Percentiles rank a stretch among this genome's conserved stretches.
phyloP scores from a whole-genome alignment of 768 basidiomycete genomes.

The Psilocybe subaeruginosa region DNA sequence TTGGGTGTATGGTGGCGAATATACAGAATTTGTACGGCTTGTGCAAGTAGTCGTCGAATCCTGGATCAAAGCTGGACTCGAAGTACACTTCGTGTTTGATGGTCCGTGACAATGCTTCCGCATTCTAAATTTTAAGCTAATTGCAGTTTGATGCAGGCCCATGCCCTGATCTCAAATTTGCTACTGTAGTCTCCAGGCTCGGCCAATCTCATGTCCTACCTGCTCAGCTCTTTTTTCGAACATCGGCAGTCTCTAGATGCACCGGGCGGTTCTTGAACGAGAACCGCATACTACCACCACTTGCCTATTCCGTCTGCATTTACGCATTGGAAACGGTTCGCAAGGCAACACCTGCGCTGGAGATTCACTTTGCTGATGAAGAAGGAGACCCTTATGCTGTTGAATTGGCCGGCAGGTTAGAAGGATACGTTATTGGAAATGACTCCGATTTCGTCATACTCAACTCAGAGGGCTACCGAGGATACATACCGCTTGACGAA shows the following conservation, averaged over 20 bases:
- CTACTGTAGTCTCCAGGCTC: constrained; percentile 63
- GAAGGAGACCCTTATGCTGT: constrained; percentile 87
- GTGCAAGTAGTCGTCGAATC: constrained; percentile 57
- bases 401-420: constrained; percentile 73
- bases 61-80: constrained; percentile 70
- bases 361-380: constrained; percentile 76
- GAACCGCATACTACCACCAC: constrained; percentile 74
- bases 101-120: constrained; percentile 46
- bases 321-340: constrained; percentile 49
- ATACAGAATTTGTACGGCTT: constrained; percentile 53
- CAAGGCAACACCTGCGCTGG: constrained; percentile 37
- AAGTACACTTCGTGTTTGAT: constrained; percentile 80
- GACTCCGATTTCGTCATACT: constrained; percentile 87
- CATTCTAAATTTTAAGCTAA: constrained; percentile 14
- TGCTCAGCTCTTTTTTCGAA: constrained; percentile 79
- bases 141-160: constrained; percentile 49
- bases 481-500: constrained; percentile 77
- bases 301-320: constrained; percentile 60
- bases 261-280: constrained; percentile 72
- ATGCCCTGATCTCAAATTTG: constrained; percentile 71
- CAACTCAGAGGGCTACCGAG: constrained; percentile 74
- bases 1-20: constrained; percentile 90
- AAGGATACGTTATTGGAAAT: constrained; percentile 74
- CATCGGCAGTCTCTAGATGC: constrained; percentile 65
- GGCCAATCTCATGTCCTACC: constrained; percentile 61